Percentiles rank a stretch among this genome's conserved stretches.
These are phyloP conservation scores for Aspergillus pseudoglaucus DNA, from an alignment of 2,329 filamentous ascomycete species.

Conservation along the genomic window DNA sequence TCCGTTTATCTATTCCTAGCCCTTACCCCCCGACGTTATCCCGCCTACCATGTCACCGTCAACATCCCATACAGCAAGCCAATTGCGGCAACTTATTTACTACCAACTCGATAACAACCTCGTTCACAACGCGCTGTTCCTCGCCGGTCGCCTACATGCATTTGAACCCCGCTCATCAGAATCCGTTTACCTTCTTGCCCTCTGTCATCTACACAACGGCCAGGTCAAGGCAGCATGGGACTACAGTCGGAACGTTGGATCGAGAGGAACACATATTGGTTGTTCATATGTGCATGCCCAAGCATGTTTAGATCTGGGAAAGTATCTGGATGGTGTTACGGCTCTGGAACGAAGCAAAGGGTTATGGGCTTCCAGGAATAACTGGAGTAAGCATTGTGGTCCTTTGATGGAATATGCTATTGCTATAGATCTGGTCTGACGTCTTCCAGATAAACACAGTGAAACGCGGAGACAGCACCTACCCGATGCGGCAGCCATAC, in stretches of 20 bases:
- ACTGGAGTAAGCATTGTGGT: constrained; percentile 59
- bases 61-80: constrained; percentile 50
- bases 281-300: constrained; percentile 91
- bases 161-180: constrained; percentile 78
- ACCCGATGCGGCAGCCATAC: constrained; percentile 78
- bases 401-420: neutral
- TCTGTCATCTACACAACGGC: constrained; percentile 76
- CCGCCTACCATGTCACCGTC: constrained; percentile 48
- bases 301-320: constrained; percentile 72
- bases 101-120: constrained; percentile 84
- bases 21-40: constrained; percentile 5
- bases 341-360: constrained; percentile 75
- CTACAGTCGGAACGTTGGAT: constrained; percentile 63
- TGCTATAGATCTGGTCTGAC: constrained; percentile 2
- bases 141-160: constrained; percentile 77
- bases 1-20: constrained; percentile 3
- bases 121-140: constrained; percentile 85
- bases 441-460: constrained; percentile 57
- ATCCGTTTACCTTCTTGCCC: constrained; percentile 71
- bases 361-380: constrained; percentile 69
- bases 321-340: constrained; percentile 71
- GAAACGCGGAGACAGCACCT: constrained; percentile 66
- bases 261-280: constrained; percentile 68
- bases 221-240: constrained; percentile 84
- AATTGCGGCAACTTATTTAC: constrained; percentile 61